Evolutionary conservation across 805 yeast genomes (phyloP), one percentile per base, ranked within the genome.

Genomic region (Ogataea salicorniae): DNA sequence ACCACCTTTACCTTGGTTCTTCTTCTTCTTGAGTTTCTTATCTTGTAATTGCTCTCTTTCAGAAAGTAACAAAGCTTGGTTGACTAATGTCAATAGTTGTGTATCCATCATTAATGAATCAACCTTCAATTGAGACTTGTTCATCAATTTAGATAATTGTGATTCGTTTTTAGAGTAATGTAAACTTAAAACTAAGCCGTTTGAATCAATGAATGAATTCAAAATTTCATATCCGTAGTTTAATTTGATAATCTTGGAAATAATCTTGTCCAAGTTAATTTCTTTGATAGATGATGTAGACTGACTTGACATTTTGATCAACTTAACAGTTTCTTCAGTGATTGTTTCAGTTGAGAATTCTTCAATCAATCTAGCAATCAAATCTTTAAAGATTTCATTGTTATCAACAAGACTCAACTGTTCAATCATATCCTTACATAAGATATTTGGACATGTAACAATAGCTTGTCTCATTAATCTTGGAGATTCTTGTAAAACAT

Each of bases 391-490:
- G 37, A 86, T 76, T 29, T 80, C 88, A 41, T 78, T 83, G 54
- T 79, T 79, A 26, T 76, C 79, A 13, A 73, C 70, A 14, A 71
- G 66, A 47, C 80, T 71, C 43, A 90, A 71, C 48, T 86, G 89
- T 7, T 66, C 62, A 37, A 87, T 68, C 23, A 91, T 70, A 49
- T 87, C 95, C 5, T 64, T 63, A 41, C 85, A 73, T 8, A 85
- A 75, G 37, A 90, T 67, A 47, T 82, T 81, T 6, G 87, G 83
- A 50, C 94, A 85, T 0, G 94, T 83, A 14, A 83, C 86, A 43
- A 89, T 77, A 1, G 95, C 92, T 63, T 87, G 96, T 66, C 89
- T 80, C 63, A 84, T 74, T 48, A 90, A 72, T 50, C 85, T 77
- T 35, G 88, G 83, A 11, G 75, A 66, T 41, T 74, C 73, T 29